Evolutionary conservation across 2,329 filamentous ascomycete genomes (phyloP), one percentile per base, ranked within the genome.

Genomic region (Cladorrhinum sp.): DNA sequence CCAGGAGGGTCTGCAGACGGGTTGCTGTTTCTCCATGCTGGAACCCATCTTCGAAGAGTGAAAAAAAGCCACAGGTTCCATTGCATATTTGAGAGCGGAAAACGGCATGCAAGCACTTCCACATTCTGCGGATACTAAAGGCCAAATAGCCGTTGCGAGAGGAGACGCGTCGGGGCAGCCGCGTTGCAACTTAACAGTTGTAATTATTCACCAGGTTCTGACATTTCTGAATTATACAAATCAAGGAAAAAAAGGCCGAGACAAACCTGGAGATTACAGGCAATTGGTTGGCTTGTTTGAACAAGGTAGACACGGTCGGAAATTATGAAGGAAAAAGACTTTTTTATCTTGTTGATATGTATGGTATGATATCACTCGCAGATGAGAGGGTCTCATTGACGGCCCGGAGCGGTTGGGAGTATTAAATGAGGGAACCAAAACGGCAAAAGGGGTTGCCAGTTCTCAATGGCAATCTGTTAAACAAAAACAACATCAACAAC

Each of bases 401-500:
- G 46, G 36, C 39, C 48, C 46, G n/a, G 57, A 21, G 24, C 21
- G 36, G 51, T 54, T 59, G 49, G 18, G 53, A 23, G 33, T n/a
- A n/a, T n/a, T 55, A n/a, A 24, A 55, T 48, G 23, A 52, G 23
- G 4, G n/a, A n/a, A 48, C 18, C 21, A 10, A 23, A 36, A 48
- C 39, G 51, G 51, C 39, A 57, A 48, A 21, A 56, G 26, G 26
- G 26, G 26, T n/a, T n/a, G n/a, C 26, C 26, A 5, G 4, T 42
- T 46, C 12, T 60, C 60, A 62, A 55, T 33, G 54, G 42, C 24
- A n/a, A 9, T 48, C 30, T 49, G 48, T 59, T 61, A 61, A 62
- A 55, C 55, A 61, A 62, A 4, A 64, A 57, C 62, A 58, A n/a
- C n/a, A n/a, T n/a, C n/a, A 9, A 60, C 49, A 57, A 30, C 36